Evolutionary conservation across 1,284 basidiomycete species (phyloP).

Genomic region (Puccinia polysora): DNA sequence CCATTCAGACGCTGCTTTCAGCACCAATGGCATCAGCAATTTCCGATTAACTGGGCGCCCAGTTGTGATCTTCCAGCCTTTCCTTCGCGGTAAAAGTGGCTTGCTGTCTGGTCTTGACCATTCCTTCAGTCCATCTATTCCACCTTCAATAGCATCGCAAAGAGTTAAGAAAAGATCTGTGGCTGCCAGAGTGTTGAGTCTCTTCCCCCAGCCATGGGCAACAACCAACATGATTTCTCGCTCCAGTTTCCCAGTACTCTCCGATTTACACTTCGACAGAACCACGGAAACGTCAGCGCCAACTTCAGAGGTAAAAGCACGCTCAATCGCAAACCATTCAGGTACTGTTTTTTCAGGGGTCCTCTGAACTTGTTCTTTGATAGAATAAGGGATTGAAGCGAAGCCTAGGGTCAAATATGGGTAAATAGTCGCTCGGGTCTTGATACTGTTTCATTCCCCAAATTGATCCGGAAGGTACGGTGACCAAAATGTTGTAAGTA

Average conservation of each 20-base stretch:
- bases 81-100: conserved; percentile 45
- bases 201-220: conserved; percentile 47
- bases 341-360: conserved; percentile 47
- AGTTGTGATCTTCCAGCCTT: conserved; percentile 42
- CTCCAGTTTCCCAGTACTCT: conserved; percentile 39
- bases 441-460: conserved; percentile 44
- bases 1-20: conserved; percentile 29
- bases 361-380: conserved; percentile 51
- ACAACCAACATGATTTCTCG: conserved; percentile 48
- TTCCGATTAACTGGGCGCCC: conserved; percentile 6
- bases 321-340: conserved; percentile 50
- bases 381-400: conserved; percentile 52
- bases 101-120: conserved; percentile 48
- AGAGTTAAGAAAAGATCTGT: conserved; percentile 46
- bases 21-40: conserved; percentile 27
- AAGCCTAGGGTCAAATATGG: conserved; percentile 52
- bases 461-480: neutral
- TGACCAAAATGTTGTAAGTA: neutral
- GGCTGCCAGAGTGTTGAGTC: conserved; percentile 23
- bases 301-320: conserved; percentile 48
- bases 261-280: conserved; percentile 45
- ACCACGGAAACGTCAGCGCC: conserved; percentile 48
- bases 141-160: conserved; percentile 44
- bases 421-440: conserved; percentile 48
- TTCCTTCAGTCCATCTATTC: conserved; percentile 27